phyloP scores from a whole-genome alignment of 495 filamentous ascomycete genomes.

The Rostrohypoxylon terebratum region DNA sequence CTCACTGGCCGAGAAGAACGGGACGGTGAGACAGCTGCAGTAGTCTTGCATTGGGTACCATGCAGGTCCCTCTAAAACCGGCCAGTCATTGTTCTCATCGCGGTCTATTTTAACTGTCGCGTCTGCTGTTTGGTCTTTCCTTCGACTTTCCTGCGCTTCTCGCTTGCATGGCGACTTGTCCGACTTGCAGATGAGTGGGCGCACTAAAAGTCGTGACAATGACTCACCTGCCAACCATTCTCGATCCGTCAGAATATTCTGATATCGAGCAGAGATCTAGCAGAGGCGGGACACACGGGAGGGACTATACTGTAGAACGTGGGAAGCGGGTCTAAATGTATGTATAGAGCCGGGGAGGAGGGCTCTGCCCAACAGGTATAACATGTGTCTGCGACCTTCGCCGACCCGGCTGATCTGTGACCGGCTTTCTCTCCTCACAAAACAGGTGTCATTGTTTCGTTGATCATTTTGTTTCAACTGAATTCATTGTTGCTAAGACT shows the following conservation, averaged over 20 bases:
- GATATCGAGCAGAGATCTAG: constrained; percentile 37
- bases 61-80: constrained; percentile 37
- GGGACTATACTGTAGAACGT: constrained; percentile 19
- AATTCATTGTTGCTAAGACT: constrained; percentile 22
- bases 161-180: constrained; percentile 47
- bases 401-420: constrained; percentile 39
- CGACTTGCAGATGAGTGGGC: constrained; percentile 47
- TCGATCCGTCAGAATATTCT: constrained; percentile 44
- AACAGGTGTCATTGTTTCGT: constrained; percentile 39
- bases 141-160: constrained; percentile 38
- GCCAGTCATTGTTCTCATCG: constrained; percentile 49
- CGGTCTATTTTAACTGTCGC: constrained; percentile 45
- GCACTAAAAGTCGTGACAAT: constrained; percentile 44
- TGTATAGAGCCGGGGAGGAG: constrained; percentile 19
- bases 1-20: constrained; percentile 40
- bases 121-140: constrained; percentile 43
- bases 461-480: constrained; percentile 29
- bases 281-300: neutral
- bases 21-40: constrained; percentile 48
- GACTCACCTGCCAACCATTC: constrained; percentile 52
- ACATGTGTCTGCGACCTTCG: constrained; percentile 47
- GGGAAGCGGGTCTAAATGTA: constrained; percentile 34
- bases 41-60: constrained; percentile 40
- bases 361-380: constrained; percentile 43
- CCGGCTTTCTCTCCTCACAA: constrained; percentile 40